phyloP scores from a whole-genome alignment of 2,329 filamentous ascomycete genomes.

The Diaporthe ampelina region DNA sequence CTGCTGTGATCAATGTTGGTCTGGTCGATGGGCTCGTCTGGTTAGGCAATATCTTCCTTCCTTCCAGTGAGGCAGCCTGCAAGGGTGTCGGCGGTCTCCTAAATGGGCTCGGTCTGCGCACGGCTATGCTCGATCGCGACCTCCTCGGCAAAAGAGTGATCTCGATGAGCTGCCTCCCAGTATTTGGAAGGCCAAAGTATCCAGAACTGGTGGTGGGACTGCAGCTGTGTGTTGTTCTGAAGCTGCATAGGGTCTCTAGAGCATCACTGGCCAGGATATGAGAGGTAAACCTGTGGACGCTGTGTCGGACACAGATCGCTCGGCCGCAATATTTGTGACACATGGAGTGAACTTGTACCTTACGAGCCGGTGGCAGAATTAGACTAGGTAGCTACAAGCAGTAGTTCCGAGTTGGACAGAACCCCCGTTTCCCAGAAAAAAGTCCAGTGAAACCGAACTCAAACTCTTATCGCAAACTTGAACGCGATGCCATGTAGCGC shows the following conservation, averaged over 20 bases:
- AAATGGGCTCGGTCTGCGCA: neutral
- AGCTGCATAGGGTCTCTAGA: neutral
- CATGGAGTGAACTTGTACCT: neutral
- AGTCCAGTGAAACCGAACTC: no score
- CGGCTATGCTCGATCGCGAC: neutral
- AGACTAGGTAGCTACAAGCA: no score
- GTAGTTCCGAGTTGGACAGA: neutral
- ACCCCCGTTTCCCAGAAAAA: no score
- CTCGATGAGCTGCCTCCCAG: neutral
- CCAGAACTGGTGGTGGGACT: neutral
- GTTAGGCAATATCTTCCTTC: neutral
- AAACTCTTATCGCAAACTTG: neutral
- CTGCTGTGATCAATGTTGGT: neutral
- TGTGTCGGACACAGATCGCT: neutral
- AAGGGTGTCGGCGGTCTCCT: conserved; percentile 1
- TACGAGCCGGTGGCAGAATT: neutral
- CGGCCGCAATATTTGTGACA: neutral
- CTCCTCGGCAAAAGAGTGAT: neutral
- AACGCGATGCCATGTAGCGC: neutral
- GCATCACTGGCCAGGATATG: neutral
- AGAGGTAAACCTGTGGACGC: neutral
- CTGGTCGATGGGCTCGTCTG: neutral
- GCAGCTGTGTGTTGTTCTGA: neutral
- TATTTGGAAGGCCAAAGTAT: no score
- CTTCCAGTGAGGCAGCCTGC: neutral